A percentile compares a stretch with the other conserved stretches of the same genome.
Evolutionary conservation across 2,329 filamentous ascomycete genomes (phyloP).

Genomic region (Bipolaris gigantea): DNA sequence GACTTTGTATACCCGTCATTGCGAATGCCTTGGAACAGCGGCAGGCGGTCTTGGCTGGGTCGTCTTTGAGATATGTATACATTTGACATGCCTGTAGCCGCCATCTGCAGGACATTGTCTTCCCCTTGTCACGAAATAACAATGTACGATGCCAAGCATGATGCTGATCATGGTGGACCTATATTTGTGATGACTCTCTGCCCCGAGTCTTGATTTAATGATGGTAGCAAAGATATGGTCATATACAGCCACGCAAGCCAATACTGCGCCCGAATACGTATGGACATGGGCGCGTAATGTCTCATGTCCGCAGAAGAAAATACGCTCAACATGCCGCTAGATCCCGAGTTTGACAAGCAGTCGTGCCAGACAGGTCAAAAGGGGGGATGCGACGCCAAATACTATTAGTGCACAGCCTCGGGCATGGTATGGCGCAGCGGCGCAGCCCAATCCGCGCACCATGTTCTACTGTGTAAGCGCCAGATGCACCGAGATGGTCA

Average conservation of each 20-base stretch:
- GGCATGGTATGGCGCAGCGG: slow-evolving; percentile 24
- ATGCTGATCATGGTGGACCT: not conserved
- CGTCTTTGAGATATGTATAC: slow-evolving; percentile 1
- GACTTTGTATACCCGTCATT: slow-evolving; percentile 1
- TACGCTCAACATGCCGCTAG: slow-evolving; percentile 17
- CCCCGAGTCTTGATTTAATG: not conserved
- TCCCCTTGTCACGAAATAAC: slow-evolving; percentile 1
- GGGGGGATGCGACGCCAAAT: slow-evolving; percentile 23
- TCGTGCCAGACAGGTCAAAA: slow-evolving; percentile 15
- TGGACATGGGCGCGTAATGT: slow-evolving; percentile 7
- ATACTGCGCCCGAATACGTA: slow-evolving; percentile 13
- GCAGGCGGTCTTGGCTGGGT: not conserved
- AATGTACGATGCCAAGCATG: not conserved
- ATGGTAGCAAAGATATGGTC: not conserved
- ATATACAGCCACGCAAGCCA: slow-evolving; percentile 17
- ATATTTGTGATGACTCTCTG: slow-evolving; percentile 1
- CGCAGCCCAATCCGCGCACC: slow-evolving; percentile 6
- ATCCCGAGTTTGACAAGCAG: slow-evolving; percentile 15
- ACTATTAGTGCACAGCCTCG: slow-evolving; percentile 27
- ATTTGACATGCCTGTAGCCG: not conserved
- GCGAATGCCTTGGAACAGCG: slow-evolving; percentile 1
- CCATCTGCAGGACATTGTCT: slow-evolving; percentile 2
- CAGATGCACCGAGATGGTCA: slow-evolving; percentile 23
- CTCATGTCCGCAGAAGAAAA: slow-evolving; percentile 21
- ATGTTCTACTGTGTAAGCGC: slow-evolving; percentile 16